Conservation (phyloP, 176 grass and related monocot genomes). For the Thalia dealbata region DNA sequence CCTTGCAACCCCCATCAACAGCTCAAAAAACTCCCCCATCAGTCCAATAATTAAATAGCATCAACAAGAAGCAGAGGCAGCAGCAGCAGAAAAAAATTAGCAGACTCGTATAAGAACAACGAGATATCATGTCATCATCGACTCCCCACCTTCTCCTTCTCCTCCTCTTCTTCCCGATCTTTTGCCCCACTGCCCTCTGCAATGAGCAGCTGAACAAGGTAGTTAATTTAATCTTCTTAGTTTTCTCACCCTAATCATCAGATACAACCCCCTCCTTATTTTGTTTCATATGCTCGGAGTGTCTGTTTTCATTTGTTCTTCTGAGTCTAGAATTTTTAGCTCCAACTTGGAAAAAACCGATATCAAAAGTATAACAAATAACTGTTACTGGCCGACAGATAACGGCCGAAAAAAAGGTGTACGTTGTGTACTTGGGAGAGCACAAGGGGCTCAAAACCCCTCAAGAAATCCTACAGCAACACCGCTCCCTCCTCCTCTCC, state of each 20-base stretch:
- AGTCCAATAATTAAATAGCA: no score
- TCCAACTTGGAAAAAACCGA: no score
- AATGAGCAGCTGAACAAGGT: conserved; percentile 44
- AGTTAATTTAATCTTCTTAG: background rate
- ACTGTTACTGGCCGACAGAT: no score
- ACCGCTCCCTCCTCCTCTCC: conserved; percentile 54
- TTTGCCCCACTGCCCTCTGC: conserved; percentile 2
- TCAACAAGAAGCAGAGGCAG: no score
- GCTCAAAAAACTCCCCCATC: no score
- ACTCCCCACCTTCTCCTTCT: conserved; percentile 28
- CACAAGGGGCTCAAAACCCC: conserved; percentile 33
- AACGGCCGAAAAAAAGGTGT: conserved; percentile 29
- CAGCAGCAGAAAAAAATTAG: background rate
- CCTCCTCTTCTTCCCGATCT: conserved; percentile 16
- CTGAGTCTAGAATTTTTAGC: no score
- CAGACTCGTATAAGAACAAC: background rate
- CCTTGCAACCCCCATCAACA: no score
- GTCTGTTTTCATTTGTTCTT: no score
- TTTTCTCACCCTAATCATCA: background rate
- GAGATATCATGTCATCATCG: background rate
- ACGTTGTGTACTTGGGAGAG: conserved; percentile 64
- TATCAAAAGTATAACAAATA: no score
- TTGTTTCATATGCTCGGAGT: no score
- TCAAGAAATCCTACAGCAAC: conserved; percentile 41
- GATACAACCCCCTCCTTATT: no score